phyloP scores from a whole-genome alignment of 768 basidiomycete species.

The Boletus speciosus region DNA sequence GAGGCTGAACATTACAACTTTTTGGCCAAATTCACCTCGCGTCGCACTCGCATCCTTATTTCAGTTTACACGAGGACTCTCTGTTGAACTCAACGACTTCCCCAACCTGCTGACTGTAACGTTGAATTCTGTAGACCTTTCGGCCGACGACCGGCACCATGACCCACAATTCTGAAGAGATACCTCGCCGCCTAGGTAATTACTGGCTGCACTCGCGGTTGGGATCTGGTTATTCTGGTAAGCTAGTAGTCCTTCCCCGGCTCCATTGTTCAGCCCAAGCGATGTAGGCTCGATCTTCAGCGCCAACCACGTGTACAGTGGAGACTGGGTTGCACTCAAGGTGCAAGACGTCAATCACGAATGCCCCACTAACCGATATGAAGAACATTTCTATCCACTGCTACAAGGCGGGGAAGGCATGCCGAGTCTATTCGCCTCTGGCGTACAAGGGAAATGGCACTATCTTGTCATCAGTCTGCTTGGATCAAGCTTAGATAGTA shows the following conservation, averaged over 20 bases:
- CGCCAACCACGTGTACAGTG: constrained; percentile 54
- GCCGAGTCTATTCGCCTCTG: constrained; percentile 66
- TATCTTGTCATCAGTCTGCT: constrained; percentile 77
- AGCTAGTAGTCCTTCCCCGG: constrained; percentile 12
- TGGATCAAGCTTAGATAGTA: constrained; percentile 62
- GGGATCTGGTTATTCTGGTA: constrained; percentile 75
- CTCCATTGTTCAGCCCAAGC: not conserved
- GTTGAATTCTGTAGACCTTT: not conserved
- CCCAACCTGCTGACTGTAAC: not conserved
- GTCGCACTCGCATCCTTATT: not conserved
- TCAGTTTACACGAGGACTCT: not conserved
- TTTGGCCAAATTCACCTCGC: constrained; percentile 2
- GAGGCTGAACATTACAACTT: constrained; percentile 2
- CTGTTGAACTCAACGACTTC: not conserved
- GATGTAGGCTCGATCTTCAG: constrained; percentile 68
- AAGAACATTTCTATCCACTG: constrained; percentile 63
- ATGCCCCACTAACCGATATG: constrained; percentile 74
- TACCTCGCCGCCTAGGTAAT: constrained; percentile 49
- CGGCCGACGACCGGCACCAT: constrained; percentile 6
- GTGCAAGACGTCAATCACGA: constrained; percentile 66
- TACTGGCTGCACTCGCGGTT: constrained; percentile 57
- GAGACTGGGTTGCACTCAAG: constrained; percentile 68
- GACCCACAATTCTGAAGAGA: constrained; percentile 8
- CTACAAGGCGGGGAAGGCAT: constrained; percentile 73
- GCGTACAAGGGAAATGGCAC: constrained; percentile 57